Evolutionary conservation across 768 basidiomycete species (phyloP).

Genomic region (Pleurotus eryngii): DNA sequence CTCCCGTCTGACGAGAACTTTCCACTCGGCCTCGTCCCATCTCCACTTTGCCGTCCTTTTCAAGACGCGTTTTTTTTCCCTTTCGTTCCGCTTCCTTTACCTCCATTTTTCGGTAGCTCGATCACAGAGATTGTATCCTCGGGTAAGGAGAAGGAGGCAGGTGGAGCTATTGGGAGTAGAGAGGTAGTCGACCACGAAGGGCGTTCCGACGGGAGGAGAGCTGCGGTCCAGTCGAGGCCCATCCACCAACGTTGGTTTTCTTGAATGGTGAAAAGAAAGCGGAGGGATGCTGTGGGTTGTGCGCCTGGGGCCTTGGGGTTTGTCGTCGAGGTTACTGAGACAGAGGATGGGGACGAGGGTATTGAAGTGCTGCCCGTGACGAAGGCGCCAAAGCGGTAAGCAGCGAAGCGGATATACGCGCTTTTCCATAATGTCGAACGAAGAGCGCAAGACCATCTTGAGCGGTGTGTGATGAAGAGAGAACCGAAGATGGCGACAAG

Average conservation of each 20-base stretch:
- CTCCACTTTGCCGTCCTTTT: conserved; percentile 79
- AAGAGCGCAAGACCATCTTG: conserved; percentile 62
- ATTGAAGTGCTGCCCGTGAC: conserved; percentile 48
- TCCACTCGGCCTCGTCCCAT: conserved; percentile 94
- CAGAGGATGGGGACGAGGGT: conserved; percentile 29
- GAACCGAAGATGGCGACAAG: conserved; percentile 59
- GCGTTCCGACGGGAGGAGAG: conserved; percentile 83
- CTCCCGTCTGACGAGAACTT: conserved; percentile 64
- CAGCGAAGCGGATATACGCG: conserved; percentile 63
- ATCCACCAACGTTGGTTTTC: conserved; percentile 99
- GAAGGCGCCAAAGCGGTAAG: conserved; percentile 48
- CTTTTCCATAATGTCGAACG: conserved; percentile 57
- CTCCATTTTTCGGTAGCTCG: conserved; percentile 31
- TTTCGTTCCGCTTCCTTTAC: conserved; percentile 23
- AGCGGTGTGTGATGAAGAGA: conserved; percentile 55
- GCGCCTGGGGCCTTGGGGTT: conserved; percentile 14
- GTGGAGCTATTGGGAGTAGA: conserved; percentile 63
- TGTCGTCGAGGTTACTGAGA: conserved; percentile 29
- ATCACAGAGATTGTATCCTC: conserved; percentile 47
- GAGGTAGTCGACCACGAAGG: conserved; percentile 77
- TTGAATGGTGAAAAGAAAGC: conserved; percentile 86
- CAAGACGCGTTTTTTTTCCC: conserved; percentile 45
- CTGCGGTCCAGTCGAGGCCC: conserved; percentile 94
- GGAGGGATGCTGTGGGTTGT: conserved; percentile 42
- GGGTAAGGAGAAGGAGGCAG: conserved; percentile 66